Conservation (phyloP, 176 grass and related monocot species). For the Puccinellia tenuiflora region DNA sequence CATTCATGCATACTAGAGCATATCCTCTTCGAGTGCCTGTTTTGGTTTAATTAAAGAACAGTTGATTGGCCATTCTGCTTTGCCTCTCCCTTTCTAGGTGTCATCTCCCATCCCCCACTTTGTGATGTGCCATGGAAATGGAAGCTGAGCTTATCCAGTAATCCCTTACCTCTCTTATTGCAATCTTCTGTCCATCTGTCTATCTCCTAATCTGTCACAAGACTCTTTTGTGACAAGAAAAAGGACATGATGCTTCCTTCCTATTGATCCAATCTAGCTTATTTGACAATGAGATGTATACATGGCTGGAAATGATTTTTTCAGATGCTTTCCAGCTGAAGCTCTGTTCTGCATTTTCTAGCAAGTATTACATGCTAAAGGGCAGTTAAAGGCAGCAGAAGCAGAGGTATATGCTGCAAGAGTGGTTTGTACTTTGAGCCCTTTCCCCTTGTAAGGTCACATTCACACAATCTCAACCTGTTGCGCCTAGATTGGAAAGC, state of each 20-base stretch:
- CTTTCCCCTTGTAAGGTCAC: slow-evolving; percentile 24
- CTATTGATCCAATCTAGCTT: slow-evolving; percentile 18
- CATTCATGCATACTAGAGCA: slow-evolving; percentile 13
- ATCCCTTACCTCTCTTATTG: slow-evolving; percentile 19
- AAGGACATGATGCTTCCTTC: background rate
- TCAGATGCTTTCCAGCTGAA: background rate
- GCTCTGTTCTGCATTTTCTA: background rate
- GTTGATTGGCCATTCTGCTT: slow-evolving; percentile 13
- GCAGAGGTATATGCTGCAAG: background rate
- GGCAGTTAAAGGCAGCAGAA: background rate
- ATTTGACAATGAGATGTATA: slow-evolving; percentile 4
- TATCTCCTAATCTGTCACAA: background rate
- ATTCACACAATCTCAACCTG: slow-evolving; percentile 25
- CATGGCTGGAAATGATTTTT: background rate
- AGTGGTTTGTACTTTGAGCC: background rate
- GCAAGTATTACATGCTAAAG: slow-evolving; percentile 18
- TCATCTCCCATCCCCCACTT: slow-evolving; percentile 6
- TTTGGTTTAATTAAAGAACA: slow-evolving; percentile 26
- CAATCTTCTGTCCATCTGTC: background rate
- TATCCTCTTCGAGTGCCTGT: slow-evolving; percentile 32
- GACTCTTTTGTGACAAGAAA: slow-evolving; percentile 25
- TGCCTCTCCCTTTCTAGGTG: slow-evolving; percentile 32
- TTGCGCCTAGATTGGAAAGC: slow-evolving; percentile 13
- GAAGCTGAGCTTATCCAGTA: slow-evolving; percentile 43
- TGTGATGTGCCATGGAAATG: slow-evolving; percentile 2